These are phyloP conservation scores for Coniochaeta sp. DNA, from an alignment of 2,329 filamentous ascomycete genomes.

Conservation along the genomic window DNA sequence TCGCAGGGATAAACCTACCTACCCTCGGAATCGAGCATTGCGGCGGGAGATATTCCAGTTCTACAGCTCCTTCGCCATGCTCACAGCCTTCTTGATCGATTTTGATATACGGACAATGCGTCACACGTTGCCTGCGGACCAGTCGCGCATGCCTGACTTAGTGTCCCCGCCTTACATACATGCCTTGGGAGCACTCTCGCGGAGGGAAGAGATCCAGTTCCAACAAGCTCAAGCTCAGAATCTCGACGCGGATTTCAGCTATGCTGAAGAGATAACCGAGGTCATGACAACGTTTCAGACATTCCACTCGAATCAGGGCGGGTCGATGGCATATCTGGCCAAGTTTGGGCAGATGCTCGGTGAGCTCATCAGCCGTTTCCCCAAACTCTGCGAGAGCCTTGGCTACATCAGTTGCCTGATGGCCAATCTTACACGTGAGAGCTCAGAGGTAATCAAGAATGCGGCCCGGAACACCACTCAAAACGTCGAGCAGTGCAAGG, in stretches of 20 bases:
- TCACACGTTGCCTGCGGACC: constrained; percentile 14
- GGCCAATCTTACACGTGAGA: constrained; percentile 23
- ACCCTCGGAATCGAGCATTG: constrained; percentile 16
- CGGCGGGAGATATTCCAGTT: constrained; percentile 27
- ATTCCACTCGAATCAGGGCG: constrained; percentile 23
- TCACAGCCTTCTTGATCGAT: constrained; percentile 44
- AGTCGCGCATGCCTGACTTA: constrained; percentile 27
- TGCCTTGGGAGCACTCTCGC: constrained; percentile 31
- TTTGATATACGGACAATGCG: constrained; percentile 35
- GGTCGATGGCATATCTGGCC: constrained; percentile 33
- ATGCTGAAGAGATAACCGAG: constrained; percentile 24
- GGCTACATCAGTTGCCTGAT: constrained; percentile 27
- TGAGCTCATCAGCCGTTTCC: constrained; percentile 32
- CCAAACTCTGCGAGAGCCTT: constrained; percentile 39
- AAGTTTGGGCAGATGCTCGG: constrained; percentile 33
- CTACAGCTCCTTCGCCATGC: constrained; percentile 34
- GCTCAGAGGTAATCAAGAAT: constrained; percentile 14
- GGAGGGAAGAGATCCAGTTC: constrained; percentile 21
- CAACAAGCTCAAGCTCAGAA: constrained; percentile 7
- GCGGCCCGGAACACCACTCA: neutral
- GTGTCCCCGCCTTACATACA: constrained; percentile 38
- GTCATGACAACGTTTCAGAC: constrained; percentile 37
- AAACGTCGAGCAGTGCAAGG: constrained; percentile 3
- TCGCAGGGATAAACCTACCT: constrained; percentile 19
- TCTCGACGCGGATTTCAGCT: constrained; percentile 14